Conservation (phyloP, 129 eudicot genomes). For the Escallonia herrerae region DNA sequence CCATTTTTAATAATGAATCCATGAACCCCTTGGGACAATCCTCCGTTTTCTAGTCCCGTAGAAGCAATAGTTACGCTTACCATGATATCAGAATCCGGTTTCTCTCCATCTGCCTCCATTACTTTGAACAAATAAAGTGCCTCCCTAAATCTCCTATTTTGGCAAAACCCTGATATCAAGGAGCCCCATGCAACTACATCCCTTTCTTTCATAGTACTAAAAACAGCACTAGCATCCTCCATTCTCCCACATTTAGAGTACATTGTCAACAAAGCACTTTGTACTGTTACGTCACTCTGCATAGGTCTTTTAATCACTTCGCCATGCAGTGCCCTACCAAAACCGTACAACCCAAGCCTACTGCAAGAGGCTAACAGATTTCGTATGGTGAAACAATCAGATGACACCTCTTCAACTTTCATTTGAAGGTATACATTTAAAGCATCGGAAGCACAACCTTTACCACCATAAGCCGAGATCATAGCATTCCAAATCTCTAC, state of each 20-base stretch:
- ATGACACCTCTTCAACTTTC: constrained; percentile 11
- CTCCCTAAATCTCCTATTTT: constrained; percentile 21
- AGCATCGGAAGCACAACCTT: constrained; percentile 16
- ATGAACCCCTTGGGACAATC: constrained; percentile 16
- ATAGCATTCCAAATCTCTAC: constrained; percentile 38
- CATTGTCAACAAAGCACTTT: constrained; percentile 37
- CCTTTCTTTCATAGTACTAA: constrained; percentile 20
- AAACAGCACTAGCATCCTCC: constrained; percentile 19
- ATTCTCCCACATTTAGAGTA: constrained; percentile 30
- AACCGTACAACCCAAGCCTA: constrained; percentile 15
- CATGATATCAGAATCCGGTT: constrained; percentile 23
- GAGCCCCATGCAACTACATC: constrained; percentile 45
- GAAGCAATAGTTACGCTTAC: constrained; percentile 16
- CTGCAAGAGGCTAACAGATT: constrained; percentile 28
- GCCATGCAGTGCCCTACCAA: constrained; percentile 23
- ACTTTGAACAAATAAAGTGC: constrained; percentile 17
- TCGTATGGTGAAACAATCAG: constrained; percentile 31
- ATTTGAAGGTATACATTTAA: constrained; percentile 18
- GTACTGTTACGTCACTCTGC: constrained; percentile 15
- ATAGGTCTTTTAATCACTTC: constrained; percentile 30
- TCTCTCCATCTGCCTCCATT: constrained; percentile 21
- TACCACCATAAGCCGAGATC: constrained; percentile 35
- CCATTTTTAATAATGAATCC: constrained; percentile 30
- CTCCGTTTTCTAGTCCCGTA: background rate
- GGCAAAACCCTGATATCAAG: constrained; percentile 26